Conservation (phyloP, 371 early-diverging fungal species). For the Mortierella sp. region DNA sequence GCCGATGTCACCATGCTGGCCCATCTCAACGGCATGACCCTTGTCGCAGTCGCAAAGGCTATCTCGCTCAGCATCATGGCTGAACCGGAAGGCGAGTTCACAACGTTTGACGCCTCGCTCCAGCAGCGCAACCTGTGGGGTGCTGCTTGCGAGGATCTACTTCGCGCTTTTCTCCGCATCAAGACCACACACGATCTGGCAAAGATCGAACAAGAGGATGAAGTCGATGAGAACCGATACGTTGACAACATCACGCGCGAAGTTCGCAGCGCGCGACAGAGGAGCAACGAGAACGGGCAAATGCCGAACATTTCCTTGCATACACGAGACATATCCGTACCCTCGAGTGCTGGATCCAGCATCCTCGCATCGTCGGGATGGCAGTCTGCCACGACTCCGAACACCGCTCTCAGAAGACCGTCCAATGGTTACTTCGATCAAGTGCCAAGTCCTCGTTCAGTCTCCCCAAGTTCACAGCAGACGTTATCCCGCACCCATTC, state of each 20-base stretch:
- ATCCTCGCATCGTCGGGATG: slow-evolving; percentile 25
- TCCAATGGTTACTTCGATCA: slow-evolving; percentile 35
- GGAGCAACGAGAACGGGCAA: slow-evolving; percentile 42
- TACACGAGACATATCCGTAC: slow-evolving; percentile 24
- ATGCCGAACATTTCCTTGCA: slow-evolving; percentile 28
- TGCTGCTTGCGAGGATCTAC: slow-evolving; percentile 50
- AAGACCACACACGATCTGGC: slow-evolving; percentile 49
- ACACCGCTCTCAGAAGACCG: slow-evolving; percentile 8
- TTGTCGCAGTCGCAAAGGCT: slow-evolving; percentile 46
- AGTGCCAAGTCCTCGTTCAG: slow-evolving; percentile 30
- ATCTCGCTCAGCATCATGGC: slow-evolving; percentile 54
- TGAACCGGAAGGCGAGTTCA: slow-evolving; percentile 39
- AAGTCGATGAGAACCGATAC: slow-evolving; percentile 49
- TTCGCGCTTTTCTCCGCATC: slow-evolving; percentile 52
- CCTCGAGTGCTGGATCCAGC: slow-evolving; percentile 37
- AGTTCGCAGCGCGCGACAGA: slow-evolving; percentile 47
- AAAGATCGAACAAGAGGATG: slow-evolving; percentile 50
- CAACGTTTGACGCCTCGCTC: slow-evolving; percentile 46
- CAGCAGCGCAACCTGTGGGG: slow-evolving; percentile 52
- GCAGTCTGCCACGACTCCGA: slow-evolving; percentile 22
- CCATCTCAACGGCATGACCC: slow-evolving; percentile 49
- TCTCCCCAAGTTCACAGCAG: slow-evolving; percentile 34
- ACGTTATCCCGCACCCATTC: slow-evolving; percentile 44
- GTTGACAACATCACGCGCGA: slow-evolving; percentile 47
- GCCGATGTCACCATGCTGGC: slow-evolving; percentile 47